phyloP scores from a whole-genome alignment of 768 basidiomycete species.

The Cubamyces sp. region DNA sequence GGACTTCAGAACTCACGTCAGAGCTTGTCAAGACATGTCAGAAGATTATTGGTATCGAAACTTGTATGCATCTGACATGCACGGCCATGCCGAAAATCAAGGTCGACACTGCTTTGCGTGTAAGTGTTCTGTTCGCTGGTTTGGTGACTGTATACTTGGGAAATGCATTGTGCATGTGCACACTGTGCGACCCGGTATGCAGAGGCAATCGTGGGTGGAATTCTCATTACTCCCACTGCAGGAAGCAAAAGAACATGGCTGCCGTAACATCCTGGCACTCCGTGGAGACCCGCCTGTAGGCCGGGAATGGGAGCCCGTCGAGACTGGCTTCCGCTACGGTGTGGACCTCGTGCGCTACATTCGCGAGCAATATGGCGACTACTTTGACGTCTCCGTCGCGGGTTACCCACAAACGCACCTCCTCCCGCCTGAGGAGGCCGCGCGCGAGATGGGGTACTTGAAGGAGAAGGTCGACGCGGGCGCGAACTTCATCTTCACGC shows the following conservation, averaged over 20 bases:
- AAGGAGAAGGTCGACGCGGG: conserved; percentile 93
- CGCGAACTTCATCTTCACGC: conserved; percentile 93
- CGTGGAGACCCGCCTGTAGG: conserved; percentile 92
- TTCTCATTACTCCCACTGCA: conserved; percentile 36
- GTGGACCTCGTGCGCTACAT: conserved; percentile 93
- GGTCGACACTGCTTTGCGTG: conserved; percentile 87
- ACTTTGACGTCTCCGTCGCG: conserved; percentile 94
- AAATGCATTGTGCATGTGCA: no score
- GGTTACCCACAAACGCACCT: conserved; percentile 88
- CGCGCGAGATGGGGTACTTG: conserved; percentile 79
- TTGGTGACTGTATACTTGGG: neutral
- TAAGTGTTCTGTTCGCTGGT: conserved; percentile 41
- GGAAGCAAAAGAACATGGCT: conserved; percentile 90
- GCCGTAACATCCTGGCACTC: conserved; percentile 90
- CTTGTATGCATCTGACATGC: conserved; percentile 98
- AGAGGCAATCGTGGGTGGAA: neutral
- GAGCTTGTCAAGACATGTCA: conserved; percentile 96
- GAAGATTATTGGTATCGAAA: conserved; percentile 90
- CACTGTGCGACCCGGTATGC: no score
- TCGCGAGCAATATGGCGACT: conserved; percentile 78
- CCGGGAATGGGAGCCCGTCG: conserved; percentile 90
- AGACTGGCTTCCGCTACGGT: conserved; percentile 88
- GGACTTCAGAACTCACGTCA: conserved; percentile 91
- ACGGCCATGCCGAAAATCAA: conserved; percentile 98
- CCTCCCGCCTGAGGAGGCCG: conserved; percentile 73